Evolutionary conservation across 2,329 filamentous ascomycete genomes (phyloP).

Genomic region (Penicillium sclerotigenum): DNA sequence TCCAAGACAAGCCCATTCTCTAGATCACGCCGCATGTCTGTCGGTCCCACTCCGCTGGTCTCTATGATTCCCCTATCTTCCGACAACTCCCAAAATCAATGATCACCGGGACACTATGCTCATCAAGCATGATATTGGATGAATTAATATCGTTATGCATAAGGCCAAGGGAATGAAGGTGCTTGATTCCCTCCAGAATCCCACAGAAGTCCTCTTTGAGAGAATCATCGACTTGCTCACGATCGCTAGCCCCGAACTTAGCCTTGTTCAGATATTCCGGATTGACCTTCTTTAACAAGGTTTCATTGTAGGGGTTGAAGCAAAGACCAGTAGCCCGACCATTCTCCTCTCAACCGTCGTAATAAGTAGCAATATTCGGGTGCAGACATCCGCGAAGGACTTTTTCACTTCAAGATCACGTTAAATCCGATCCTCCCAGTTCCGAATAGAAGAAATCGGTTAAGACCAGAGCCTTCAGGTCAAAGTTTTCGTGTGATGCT

Average conservation of each 20-base stretch:
- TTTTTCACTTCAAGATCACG: not conserved
- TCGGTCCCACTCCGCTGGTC: not conserved
- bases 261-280: not conserved
- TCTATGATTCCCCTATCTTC: not conserved
- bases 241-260: not conserved
- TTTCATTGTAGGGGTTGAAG: not conserved
- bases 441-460: not conserved
- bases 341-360: not conserved
- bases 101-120: not conserved
- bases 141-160: not conserved
- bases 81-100: not conserved
- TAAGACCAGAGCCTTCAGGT: not conserved
- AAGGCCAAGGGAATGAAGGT: not conserved
- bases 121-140: not conserved
- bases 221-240: not conserved
- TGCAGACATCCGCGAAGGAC: not conserved
- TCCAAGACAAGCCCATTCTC: not conserved
- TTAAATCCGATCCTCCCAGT: not conserved
- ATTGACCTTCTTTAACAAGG: not conserved
- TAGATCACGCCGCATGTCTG: not conserved
- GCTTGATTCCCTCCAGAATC: not conserved
- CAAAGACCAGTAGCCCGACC: not conserved
- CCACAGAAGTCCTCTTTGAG: not conserved
- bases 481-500: not conserved
- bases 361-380: not conserved